phyloP scores from a whole-genome alignment of 352 stramenopile species.

The Pythium monospermum region DNA sequence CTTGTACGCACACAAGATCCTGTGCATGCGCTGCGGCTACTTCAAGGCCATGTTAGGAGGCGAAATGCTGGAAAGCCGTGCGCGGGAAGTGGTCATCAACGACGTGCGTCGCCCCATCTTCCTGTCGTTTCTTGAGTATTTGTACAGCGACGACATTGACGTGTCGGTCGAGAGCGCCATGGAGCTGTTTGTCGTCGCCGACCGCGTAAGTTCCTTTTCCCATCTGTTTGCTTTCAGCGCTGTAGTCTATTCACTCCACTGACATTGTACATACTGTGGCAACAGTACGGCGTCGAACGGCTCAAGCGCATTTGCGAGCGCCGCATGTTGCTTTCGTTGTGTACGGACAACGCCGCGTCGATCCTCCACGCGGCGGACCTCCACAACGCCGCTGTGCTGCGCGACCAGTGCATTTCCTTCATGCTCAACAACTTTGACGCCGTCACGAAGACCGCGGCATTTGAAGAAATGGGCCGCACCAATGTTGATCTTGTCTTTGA shows the following conservation, averaged over 20 bases:
- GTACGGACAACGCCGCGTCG: constrained; percentile 93
- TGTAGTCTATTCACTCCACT: background rate
- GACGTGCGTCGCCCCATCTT: constrained; percentile 92
- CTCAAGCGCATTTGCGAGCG: constrained; percentile 94
- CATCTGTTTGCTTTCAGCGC: background rate
- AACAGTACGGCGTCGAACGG: constrained; percentile 77
- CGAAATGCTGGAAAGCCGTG: constrained; percentile 89
- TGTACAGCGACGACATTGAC: constrained; percentile 95
- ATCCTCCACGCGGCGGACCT: constrained; percentile 97
- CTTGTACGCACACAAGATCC: constrained; percentile 88
- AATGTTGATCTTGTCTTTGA: constrained; percentile 99
- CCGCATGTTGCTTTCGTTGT: constrained; percentile 94
- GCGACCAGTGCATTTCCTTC: constrained; percentile 94
- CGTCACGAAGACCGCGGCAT: constrained; percentile 94
- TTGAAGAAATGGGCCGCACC: constrained; percentile 97
- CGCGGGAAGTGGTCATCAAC: constrained; percentile 88
- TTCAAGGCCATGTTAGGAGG: constrained; percentile 90
- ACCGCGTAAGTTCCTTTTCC: constrained; percentile 42
- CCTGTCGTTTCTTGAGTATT: constrained; percentile 92
- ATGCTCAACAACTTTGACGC: constrained; percentile 97
- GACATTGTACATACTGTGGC: background rate
- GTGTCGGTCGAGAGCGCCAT: constrained; percentile 90
- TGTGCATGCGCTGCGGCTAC: constrained; percentile 93
- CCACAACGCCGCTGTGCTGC: constrained; percentile 91
- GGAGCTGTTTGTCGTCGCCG: constrained; percentile 92